Evolutionary conservation across 1,284 basidiomycete genomes (phyloP).

Genomic region (Cryptococcus hybrid): DNA sequence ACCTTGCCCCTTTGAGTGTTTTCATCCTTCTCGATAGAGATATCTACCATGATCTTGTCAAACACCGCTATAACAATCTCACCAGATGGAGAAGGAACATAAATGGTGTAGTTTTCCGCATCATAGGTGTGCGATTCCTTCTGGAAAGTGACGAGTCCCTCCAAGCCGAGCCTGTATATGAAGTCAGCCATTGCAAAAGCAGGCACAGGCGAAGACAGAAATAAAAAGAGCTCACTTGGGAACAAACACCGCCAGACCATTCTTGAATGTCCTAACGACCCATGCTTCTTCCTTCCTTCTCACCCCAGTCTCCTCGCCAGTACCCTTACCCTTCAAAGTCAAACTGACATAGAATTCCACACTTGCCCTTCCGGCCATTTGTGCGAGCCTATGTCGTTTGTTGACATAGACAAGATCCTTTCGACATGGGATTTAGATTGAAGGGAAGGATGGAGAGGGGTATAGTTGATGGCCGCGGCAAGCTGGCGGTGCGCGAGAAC

Average conservation of each 20-base stretch:
- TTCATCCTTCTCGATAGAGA: constrained; percentile 90
- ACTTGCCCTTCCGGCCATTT: constrained; percentile 93
- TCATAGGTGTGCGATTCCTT: constrained; percentile 79
- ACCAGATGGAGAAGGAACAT: constrained; percentile 58
- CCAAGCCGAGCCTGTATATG: constrained; percentile 75
- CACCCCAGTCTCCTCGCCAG: constrained; percentile 17
- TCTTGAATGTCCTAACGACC: constrained; percentile 90
- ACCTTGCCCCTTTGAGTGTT: constrained; percentile 92
- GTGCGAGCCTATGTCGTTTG: constrained; percentile 88
- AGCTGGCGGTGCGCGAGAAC: constrained; percentile 94
- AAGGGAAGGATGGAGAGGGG: constrained; percentile 77
- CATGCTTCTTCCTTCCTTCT: constrained; percentile 79
- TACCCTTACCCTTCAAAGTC: constrained; percentile 64
- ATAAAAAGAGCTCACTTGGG: constrained; percentile 64
- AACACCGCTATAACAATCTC: constrained; percentile 72
- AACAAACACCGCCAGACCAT: constrained; percentile 94
- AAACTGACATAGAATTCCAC: constrained; percentile 98
- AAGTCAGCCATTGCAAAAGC: background rate
- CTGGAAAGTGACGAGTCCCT: constrained; percentile 91
- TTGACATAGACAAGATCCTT: constrained; percentile 81
- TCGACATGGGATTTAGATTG: constrained; percentile 91
- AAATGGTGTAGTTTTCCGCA: constrained; percentile 83
- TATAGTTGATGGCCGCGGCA: constrained; percentile 81
- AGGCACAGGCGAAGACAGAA: background rate
- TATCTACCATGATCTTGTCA: constrained; percentile 87